Conservation (phyloP, 768 basidiomycete genomes). For the Boletus eberwhitei region DNA sequence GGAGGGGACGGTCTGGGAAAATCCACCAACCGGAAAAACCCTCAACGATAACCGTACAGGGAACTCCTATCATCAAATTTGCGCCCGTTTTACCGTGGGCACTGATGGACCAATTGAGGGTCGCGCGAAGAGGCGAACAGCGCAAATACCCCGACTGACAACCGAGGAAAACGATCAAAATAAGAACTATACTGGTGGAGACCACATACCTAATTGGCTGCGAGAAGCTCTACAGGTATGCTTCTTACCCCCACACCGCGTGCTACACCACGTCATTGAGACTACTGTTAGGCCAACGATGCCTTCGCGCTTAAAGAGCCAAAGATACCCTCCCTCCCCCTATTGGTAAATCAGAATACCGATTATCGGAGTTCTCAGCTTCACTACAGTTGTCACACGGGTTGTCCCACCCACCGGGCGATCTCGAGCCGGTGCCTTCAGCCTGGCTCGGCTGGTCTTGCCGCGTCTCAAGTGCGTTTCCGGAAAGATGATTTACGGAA, state of each 20-base stretch:
- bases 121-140: conserved; percentile 15
- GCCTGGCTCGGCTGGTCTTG: conserved; percentile 9
- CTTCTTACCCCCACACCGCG: conserved; percentile 12
- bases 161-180: not conserved
- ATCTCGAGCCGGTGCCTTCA: conserved; percentile 8
- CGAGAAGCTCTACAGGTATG: conserved; percentile 54
- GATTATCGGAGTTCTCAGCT: conserved; percentile 7
- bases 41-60: conserved; percentile 70
- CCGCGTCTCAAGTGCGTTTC: conserved; percentile 38
- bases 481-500: conserved; percentile 49
- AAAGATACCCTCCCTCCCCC: conserved; percentile 40
- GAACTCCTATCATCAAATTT: conserved; percentile 52
- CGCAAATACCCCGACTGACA: conserved; percentile 4
- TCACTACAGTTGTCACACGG: conserved; percentile 15
- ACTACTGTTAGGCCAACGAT: conserved; percentile 46
- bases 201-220: conserved; percentile 59
- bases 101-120: conserved; percentile 6
- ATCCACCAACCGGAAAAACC: conserved; percentile 55
- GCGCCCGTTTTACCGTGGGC: conserved; percentile 9
- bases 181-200: conserved; percentile 10
- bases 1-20: conserved; percentile 46
- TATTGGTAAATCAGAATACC: conserved; percentile 9
- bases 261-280: conserved; percentile 8
- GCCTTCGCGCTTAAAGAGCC: conserved; percentile 50
- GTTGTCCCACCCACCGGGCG: conserved; percentile 4